These are phyloP conservation scores for Lathyrus oleraceus DNA, from an alignment of 306 rosid species.

Conservation along the genomic window DNA sequence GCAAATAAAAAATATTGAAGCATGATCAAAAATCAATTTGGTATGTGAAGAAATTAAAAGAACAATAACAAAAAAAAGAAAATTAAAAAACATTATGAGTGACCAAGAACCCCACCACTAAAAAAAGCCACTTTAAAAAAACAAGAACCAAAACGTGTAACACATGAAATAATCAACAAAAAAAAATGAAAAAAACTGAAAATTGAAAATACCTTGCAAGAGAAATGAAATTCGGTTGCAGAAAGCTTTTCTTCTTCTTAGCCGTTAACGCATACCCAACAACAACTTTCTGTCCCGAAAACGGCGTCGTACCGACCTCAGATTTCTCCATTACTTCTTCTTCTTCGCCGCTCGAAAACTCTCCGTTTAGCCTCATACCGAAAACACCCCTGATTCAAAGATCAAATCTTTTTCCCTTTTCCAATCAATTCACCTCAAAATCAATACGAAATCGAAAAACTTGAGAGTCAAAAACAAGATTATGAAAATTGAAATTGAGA, in stretches of 20 bases:
- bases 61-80: too few species aligned
- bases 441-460: constrained; percentile 7
- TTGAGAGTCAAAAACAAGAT: constrained; percentile 8
- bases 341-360: constrained; percentile 36
- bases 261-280: constrained; percentile 57
- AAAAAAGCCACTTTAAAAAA: constrained; percentile 30
- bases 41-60: too few species aligned
- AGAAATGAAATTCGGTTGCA: constrained; percentile 42
- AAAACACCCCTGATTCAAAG: constrained; percentile 30
- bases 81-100: neutral
- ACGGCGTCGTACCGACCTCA: constrained; percentile 29
- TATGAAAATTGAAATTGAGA: neutral
- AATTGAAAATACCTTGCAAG: constrained; percentile 40
- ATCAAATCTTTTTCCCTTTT: constrained; percentile 15
- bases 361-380: constrained; percentile 45
- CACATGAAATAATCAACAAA: neutral
- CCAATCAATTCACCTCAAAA: constrained; percentile 11
- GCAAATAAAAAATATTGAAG: too few species aligned
- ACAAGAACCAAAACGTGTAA: constrained; percentile 13
- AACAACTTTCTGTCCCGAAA: constrained; percentile 37
- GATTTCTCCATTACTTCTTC: constrained; percentile 29
- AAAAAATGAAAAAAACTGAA: neutral
- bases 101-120: constrained; percentile 32
- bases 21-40: too few species aligned
- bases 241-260: constrained; percentile 52